Base-by-base conservation (phyloP, 139 green algal genomes). In the Tetradesmus obliquus region DNA sequence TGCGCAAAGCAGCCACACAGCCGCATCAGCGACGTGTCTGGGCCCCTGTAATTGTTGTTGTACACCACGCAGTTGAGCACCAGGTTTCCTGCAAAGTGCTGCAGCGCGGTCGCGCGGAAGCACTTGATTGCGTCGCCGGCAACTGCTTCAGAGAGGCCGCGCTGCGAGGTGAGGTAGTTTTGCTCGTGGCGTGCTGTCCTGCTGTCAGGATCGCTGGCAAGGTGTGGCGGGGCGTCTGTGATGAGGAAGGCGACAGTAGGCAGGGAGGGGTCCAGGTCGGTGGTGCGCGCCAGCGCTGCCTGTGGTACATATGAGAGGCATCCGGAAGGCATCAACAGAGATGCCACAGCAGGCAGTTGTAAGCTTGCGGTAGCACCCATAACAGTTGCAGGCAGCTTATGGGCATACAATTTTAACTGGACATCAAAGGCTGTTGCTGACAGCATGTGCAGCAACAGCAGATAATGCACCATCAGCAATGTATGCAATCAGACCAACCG, bases 221-320 rank as follows among this genome's bases (percentile, higher is more conserved):
- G 10, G 45, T 90, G 86, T 19, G 86, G 86, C 83, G 45, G 51
- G 2, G 86, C 86, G 72, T 90, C 86, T 45, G 86, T 90, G 86
- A 90, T 90, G 32, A 90, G 62, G 71, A 90, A 90, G 24, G 24
- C 86, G 5, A 90, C 66, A 32, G 86, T 90, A 8, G 86, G 86
- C 6, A 90, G 10, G 13, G 69, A 58, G 3, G 86, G 86, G 66
- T 90, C 62, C 62, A 90, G 62, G 0, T 90, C 86, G 5, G 53
- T 53, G 10, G 20, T 82, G 19, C 17, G 17, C 7, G 22, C 19
- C 62, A 90, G 62, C 5, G 86, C 86, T 53, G 86, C 86, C 86
- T 83, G 32, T 12, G 24, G 32, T 7, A 4, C 2, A 32, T 6
- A 83, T 19, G 57, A 72, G 62, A 19, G 9, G 62, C 62, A 72